Percentiles rank a stretch among this genome's conserved stretches.
Conservation (phyloP, 179 eudicot genomes). For the Silene vulgaris region DNA sequence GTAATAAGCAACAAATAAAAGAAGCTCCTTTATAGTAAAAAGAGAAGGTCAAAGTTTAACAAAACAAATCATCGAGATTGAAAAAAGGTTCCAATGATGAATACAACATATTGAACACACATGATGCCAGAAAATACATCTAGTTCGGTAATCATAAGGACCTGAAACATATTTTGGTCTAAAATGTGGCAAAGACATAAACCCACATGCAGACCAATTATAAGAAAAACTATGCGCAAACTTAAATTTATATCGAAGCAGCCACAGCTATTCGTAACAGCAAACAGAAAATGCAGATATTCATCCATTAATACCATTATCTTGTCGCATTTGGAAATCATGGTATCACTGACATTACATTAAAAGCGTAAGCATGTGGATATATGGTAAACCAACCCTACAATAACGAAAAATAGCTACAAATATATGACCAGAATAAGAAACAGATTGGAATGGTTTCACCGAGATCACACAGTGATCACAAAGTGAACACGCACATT, state of each 20-base stretch:
- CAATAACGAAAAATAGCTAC: neutral
- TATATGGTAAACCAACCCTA: neutral
- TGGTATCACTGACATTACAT: neutral
- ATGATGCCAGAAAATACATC: neutral
- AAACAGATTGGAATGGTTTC: neutral
- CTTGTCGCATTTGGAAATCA: neutral
- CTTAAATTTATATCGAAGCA: neutral
- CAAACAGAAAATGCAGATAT: neutral
- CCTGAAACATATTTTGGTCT: neutral
- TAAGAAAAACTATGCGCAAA: neutral
- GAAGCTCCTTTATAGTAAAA: neutral
- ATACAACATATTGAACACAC: neutral
- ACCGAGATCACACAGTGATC: neutral
- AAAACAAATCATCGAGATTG: neutral
- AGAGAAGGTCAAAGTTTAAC: neutral
- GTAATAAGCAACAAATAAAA: neutral
- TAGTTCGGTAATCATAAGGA: neutral
- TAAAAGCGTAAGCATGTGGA: neutral
- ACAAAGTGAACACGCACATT: no score
- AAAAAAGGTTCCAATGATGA: neutral
- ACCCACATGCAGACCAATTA: neutral
- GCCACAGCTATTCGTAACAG: neutral
- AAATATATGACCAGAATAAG: neutral
- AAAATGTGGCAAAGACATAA: neutral
- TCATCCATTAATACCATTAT: neutral